Evolutionary conservation across 2,329 filamentous ascomycete genomes (phyloP).

Genomic region (Trichoderma gracile): DNA sequence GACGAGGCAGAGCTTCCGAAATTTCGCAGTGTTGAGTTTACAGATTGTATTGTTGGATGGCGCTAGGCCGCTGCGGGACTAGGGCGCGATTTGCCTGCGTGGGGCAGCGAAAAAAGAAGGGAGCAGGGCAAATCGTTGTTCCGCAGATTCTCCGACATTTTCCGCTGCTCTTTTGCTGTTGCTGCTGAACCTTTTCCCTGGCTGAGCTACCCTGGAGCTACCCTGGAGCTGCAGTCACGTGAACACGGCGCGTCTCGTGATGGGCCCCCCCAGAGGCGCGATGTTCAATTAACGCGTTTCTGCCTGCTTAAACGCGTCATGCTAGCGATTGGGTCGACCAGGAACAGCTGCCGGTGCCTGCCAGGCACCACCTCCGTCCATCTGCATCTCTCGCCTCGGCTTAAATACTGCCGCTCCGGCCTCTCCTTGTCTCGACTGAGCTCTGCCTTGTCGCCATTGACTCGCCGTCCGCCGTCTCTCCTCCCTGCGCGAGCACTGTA

Average conservation of each 20-base stretch:
- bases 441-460: conserved; percentile 22
- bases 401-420: conserved; percentile 26
- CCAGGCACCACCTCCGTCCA: conserved; percentile 16
- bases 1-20: conserved; percentile 41
- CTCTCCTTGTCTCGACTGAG: conserved; percentile 26
- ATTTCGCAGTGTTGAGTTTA: conserved; percentile 49
- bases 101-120: not conserved
- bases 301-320: conserved; percentile 43
- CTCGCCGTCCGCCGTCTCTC: conserved; percentile 22
- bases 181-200: no score
- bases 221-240: conserved; percentile 1
- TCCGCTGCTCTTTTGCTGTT: no score
- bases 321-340: conserved; percentile 26
- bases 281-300: conserved; percentile 43
- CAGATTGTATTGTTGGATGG: conserved; percentile 44
- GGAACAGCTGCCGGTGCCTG: conserved; percentile 8
- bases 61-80: conserved; percentile 36
- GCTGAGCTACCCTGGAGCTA: not conserved
- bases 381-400: conserved; percentile 24
- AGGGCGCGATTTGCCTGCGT: conserved; percentile 27
- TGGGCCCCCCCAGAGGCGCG: not conserved
- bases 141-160: conserved; percentile 4
- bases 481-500: conserved; percentile 22
- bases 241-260: conserved; percentile 18
- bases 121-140: not conserved